Base-by-base conservation (phyloP, 169 alveolate species). In the Eimeria acervulina region DNA sequence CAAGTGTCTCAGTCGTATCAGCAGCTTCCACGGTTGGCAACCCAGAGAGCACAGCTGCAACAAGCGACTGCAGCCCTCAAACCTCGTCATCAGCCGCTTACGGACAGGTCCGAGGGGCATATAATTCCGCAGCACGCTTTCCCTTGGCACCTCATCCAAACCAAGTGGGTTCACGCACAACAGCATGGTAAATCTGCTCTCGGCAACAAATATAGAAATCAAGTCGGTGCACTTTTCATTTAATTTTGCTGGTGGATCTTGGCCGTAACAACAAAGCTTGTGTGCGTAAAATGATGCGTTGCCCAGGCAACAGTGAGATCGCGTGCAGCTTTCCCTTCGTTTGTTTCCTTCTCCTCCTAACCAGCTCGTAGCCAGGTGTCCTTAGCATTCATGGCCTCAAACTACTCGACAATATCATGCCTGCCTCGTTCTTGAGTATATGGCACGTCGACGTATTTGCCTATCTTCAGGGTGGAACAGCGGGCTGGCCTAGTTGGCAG, bases 391-490 rank as follows among this genome's bases (percentile, higher is more conserved):
- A 36, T 36, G n/a, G 52, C 47, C 28, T 7, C 17, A 2, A 0
- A 19, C 4, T 36, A 36, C 17, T 17, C 47, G 33, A 10, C 0
- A 10, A 3, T 36, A 72, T 33, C 47, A 31, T 72, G 51, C 23
- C 21, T 15, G 28, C 12, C 23, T 6, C 80, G 12, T 68, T 6
- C 23, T 68, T 26, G 7, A 28, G 80, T 15, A 68, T 6, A 10
- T 68, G 7, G 26, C 47, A 5, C 10, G 47, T 36, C 31, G 31
- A 51, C 19, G 83, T 19, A 7, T 72, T 72, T 33, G 81, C 10
- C 19, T 36, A 36, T 26, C 26, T 78, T 78, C 88, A 78, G 88
- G 44, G 63, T 63, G 88, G 88, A 55, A 21, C 76, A 17, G 8
- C 78, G 4, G 51, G 28, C 51, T 84, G 55, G 92, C 78, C 70